These are phyloP conservation scores for Cladosporium velox DNA, from an alignment of 2,329 filamentous ascomycete species.

Conservation along the genomic window DNA sequence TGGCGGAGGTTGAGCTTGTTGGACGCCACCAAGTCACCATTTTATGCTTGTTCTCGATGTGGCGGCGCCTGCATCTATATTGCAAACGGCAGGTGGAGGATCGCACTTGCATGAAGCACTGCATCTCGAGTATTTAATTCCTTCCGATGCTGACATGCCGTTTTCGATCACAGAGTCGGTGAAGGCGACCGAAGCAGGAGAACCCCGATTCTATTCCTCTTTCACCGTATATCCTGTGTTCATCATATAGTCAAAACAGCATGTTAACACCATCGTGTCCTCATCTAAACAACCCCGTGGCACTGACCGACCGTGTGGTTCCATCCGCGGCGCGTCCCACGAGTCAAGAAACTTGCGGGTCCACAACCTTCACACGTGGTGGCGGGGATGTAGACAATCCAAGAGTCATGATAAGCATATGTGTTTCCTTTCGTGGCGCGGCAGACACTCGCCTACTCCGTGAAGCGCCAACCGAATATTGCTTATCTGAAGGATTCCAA, in stretches of 20 bases:
- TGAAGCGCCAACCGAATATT: not conserved
- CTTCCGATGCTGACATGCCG: not conserved
- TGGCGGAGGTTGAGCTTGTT: not conserved
- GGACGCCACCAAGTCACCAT: not conserved
- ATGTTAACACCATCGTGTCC: not conserved
- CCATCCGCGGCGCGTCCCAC: not conserved
- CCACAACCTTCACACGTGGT: not conserved
- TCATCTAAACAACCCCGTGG: not conserved
- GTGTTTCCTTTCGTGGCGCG: not conserved
- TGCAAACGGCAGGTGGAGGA: constrained; percentile 1
- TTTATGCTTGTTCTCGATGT: constrained; percentile 1
- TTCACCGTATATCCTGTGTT: not conserved
- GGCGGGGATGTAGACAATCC: not conserved
- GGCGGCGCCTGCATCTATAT: not conserved
- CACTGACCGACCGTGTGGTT: not conserved
- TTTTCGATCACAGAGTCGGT: not conserved
- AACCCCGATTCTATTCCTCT: not conserved
- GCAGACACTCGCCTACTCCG: not conserved
- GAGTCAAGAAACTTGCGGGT: not conserved
- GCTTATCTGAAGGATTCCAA: not conserved
- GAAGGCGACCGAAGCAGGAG: not conserved
- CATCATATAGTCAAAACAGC: not conserved
- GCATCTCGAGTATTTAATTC: not conserved
- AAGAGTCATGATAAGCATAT: constrained; percentile 6
- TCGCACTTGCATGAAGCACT: not conserved